These are phyloP conservation scores for Cyanidiococcus yangmingshanensis DNA, from an alignment of 23 red algal species.

Conservation along the genomic window DNA sequence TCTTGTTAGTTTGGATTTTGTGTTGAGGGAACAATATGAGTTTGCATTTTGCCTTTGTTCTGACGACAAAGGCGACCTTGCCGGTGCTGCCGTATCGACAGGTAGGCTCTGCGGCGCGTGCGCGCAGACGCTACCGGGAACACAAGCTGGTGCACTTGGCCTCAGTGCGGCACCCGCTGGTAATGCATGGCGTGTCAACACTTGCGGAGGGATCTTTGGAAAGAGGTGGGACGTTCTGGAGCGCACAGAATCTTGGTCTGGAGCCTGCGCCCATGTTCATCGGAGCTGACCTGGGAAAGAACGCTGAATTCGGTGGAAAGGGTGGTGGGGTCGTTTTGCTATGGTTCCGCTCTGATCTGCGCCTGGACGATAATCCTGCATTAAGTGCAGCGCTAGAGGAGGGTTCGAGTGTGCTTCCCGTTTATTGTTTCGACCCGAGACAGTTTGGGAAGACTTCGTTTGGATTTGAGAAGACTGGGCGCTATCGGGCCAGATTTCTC, in stretches of 20 bases:
- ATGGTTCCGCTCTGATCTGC: conserved; percentile 84
- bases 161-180: neutral
- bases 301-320: neutral
- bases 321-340: conserved; percentile 41
- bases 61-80: neutral
- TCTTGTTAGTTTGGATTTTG: too few species aligned
- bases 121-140: neutral
- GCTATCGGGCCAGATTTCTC: conserved; percentile 73
- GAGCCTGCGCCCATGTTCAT: neutral
- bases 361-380: conserved; percentile 88
- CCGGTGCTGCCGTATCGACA: neutral
- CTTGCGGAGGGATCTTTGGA: neutral
- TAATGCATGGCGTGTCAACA: neutral
- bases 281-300: neutral
- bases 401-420: conserved; percentile 32
- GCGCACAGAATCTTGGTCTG: neutral
- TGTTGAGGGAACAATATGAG: neutral
- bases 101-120: neutral
- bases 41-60: neutral
- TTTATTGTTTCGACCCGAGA: conserved; percentile 91
- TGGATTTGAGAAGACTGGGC: conserved; percentile 85
- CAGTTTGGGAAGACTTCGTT: conserved; percentile 75
- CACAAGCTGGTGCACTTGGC: neutral
- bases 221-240: neutral
- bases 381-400: conserved; percentile 55